Conservation (phyloP, 768 basidiomycete genomes). For the Suillus alpinus region DNA sequence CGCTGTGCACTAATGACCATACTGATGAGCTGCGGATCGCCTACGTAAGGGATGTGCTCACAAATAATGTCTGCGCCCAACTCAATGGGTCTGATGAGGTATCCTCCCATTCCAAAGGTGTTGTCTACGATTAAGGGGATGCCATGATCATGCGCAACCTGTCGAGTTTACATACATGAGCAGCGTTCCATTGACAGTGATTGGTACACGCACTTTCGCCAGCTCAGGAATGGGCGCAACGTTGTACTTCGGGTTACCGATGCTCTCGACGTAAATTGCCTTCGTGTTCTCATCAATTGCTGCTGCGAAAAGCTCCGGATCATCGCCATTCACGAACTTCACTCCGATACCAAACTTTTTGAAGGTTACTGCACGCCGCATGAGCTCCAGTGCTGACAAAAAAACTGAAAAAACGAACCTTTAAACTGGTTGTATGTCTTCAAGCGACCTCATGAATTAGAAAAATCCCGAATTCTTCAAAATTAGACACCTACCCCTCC, state of each 20-base stretch:
- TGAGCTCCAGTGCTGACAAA: background rate
- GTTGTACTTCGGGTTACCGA: constrained; percentile 61
- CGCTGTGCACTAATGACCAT: constrained; percentile 42
- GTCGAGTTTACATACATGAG: background rate
- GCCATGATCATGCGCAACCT: constrained; percentile 58
- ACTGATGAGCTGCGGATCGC: background rate
- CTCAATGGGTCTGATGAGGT: constrained; percentile 51
- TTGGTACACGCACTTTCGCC: constrained; percentile 39
- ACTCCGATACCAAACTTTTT: constrained; percentile 53
- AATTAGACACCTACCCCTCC: constrained; percentile 46
- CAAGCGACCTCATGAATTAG: background rate
- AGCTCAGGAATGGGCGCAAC: constrained; percentile 55
- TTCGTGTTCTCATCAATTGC: constrained; percentile 63
- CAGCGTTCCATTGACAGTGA: too few species aligned
- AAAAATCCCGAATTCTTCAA: background rate
- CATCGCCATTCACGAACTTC: constrained; percentile 50
- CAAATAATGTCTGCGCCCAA: constrained; percentile 57
- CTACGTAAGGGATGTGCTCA: constrained; percentile 13
- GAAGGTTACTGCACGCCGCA: constrained; percentile 40
- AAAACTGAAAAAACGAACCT: constrained; percentile 29
- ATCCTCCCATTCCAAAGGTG: constrained; percentile 62
- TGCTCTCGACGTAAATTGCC: constrained; percentile 56
- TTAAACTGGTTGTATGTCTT: constrained; percentile 68
- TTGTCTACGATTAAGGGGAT: constrained; percentile 68
- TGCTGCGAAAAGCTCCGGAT: constrained; percentile 44